These are phyloP conservation scores for Nemophila menziesii DNA, from an alignment of 257 asterid species.

Conservation along the genomic window DNA sequence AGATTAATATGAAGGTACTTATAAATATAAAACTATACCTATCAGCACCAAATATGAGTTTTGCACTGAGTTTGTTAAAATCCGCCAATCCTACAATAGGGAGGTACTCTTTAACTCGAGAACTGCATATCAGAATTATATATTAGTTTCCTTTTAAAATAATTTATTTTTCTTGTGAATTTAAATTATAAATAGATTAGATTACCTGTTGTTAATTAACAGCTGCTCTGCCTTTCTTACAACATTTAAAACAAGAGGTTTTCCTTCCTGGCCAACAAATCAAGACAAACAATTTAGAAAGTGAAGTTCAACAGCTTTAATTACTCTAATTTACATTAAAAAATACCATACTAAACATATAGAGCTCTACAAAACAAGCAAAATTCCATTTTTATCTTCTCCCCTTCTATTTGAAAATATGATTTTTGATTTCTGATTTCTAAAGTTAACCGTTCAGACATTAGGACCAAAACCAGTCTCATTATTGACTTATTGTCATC, in stretches of 20 bases:
- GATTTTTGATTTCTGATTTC: too few relatives aligned
- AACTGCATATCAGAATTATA: constrained; percentile 32
- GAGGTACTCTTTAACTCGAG: constrained; percentile 86
- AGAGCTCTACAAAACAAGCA: not conserved
- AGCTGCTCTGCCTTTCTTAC: constrained; percentile 80
- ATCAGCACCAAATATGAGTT: constrained; percentile 85
- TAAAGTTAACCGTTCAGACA: too few relatives aligned
- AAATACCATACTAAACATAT: not conserved
- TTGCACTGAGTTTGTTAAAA: constrained; percentile 84
- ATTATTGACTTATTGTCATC: too few relatives aligned
- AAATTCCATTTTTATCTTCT: not conserved
- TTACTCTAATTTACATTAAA: not conserved
- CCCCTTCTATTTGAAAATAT: not conserved
- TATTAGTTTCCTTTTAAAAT: constrained; percentile 9
- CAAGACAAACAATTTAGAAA: not conserved
- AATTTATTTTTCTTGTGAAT: constrained; percentile 4
- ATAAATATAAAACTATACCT: constrained; percentile 28
- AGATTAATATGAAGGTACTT: constrained; percentile 5
- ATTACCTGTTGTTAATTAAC: constrained; percentile 66
- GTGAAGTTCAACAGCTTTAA: not conserved
- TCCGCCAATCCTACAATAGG: constrained; percentile 85
- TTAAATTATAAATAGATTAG: not conserved
- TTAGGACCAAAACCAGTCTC: too few relatives aligned
- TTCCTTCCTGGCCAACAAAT: constrained; percentile 64
- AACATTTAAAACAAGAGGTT: constrained; percentile 89